Evolutionary conservation across 805 yeast species (phyloP), one percentile per base, ranked within the genome.

Genomic region (Yamadazyma nakazawae): DNA sequence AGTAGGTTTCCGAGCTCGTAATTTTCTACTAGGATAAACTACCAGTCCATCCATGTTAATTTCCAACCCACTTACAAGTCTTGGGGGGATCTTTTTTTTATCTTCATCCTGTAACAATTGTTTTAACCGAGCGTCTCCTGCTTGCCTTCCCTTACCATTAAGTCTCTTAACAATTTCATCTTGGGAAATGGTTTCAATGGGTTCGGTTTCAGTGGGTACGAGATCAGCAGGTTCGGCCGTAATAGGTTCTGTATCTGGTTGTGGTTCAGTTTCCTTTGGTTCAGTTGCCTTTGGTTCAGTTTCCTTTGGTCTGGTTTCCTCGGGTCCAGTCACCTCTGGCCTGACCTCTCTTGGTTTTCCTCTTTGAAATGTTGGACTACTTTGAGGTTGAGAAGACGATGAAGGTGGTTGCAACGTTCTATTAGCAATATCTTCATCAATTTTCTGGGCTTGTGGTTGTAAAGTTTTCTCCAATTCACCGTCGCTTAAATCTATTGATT

Each of bases 11-110:
- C 32, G 32, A 13, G n/a, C 32, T 28, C 32, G 5, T 9, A 28
- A 28, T 9, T 28, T 28, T 10, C 32, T 28, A 28, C 32, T 28
- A 13, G 32, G 32, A 28, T 28, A 28, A 5, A 28, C 32, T 9
- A 28, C n/a, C 32, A 11, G 32, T 9, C 9, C 32, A 9, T 45
- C 48, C 51, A 50, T 47, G n/a, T 18, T 19, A n/a, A 50, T 47
- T n/a, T 42, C 43, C 17, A 50, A 25, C 17, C 46, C 40, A 17
- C 48, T 50, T 14, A 50, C 36, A n/a, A 41, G 19, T 21, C 14
- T 34, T 2, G 39, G 19, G 26, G 28, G 7, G 28, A 37, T 25
- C 14, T 37, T 37, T 6, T 13, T 10, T 11, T 12, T 5, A 16
- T 37, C 39, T 14, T 21, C 39, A 21, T 28, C 32, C 32, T 28